A percentile compares a stretch with the other conserved stretches of the same genome.
Conservation (phyloP, 306 rosid species). For the Fragaria nilgerrensis region DNA sequence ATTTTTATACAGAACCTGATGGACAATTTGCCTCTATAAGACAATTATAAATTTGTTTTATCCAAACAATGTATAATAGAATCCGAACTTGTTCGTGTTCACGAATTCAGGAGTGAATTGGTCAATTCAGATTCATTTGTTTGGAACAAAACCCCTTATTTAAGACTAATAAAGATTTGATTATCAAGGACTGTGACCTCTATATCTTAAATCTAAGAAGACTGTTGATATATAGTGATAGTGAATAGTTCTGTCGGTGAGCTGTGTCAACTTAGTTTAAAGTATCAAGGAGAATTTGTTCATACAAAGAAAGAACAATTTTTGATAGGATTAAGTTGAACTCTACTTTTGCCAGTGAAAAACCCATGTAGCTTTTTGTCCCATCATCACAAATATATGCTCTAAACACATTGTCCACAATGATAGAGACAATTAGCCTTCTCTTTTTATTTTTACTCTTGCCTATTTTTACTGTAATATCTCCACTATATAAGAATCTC, state of each 20-base stretch:
- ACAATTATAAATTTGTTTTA: neutral
- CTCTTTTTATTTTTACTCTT: neutral
- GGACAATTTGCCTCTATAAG: neutral
- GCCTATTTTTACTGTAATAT: neutral
- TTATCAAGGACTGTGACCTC: neutral
- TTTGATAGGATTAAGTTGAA: neutral
- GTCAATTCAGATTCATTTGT: constrained; percentile 2
- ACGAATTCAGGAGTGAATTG: neutral
- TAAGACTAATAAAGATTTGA: neutral
- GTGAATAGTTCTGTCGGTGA: neutral
- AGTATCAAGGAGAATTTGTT: neutral
- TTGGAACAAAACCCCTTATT: neutral
- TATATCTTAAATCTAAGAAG: neutral
- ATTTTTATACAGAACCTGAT: neutral
- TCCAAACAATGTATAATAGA: neutral
- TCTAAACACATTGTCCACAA: constrained; percentile 2
- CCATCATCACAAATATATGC: neutral
- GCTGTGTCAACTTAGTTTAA: neutral
- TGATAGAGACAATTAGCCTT: neutral
- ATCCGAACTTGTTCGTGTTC: neutral
- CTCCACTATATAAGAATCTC: constrained; percentile 6
- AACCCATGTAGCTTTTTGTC: neutral
- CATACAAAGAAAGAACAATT: neutral
- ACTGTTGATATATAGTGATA: neutral
- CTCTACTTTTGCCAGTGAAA: neutral